Evolutionary conservation across 768 basidiomycete genomes (phyloP), one percentile per base, ranked within the genome.

Genomic region (Leccinum pellstonianum): DNA sequence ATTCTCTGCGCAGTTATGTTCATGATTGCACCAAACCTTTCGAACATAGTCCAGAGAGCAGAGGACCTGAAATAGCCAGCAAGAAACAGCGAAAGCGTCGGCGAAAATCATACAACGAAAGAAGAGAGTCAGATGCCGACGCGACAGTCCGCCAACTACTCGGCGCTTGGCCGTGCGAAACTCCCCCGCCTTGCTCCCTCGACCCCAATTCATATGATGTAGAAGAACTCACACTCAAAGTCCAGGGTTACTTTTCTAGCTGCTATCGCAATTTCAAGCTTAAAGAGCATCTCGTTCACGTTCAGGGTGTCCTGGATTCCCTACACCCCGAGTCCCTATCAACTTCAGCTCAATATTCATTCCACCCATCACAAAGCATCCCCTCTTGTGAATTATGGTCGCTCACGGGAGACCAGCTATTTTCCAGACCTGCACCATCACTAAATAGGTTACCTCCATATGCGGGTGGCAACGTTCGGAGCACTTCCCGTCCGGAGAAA

Each of bases 181-280:
- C 33, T 35, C 33, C 33, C 5, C 33, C 33, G 10, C 33, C 0
- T 1, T 35, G 31, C 35, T 57, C 57, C 8, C 61, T 64, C 27
- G 21, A 50, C 8, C 5, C 21, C 5, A 1, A 2, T 5, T 48
- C 9, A 11, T 66, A 69, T 8, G 2, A 67, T 27, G 21, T 66
- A 15, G 1, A 21, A 6, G 2, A 23, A 0, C 23, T 70, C 8
- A 46, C 31, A 5, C 46, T 57, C 23, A 25, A 52, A 0, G n/a
- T 57, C 10, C 7, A 21, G 14, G 6, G 1, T 0, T 15, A 61
- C 43, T 71, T 72, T n/a, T 23, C 43, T 9, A 59, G 54, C 46
- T 54, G 69, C 15, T 69, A 60, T 37, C 59, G n/a, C 9, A 68
- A 70, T 23, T 23, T 47, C 38, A 35, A 55, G 19, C 37, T 70